A percentile compares a stretch with the other conserved stretches of the same genome.
Conservation (phyloP, 2,329 filamentous ascomycete genomes). For the Penicillium sclerotigenum region DNA sequence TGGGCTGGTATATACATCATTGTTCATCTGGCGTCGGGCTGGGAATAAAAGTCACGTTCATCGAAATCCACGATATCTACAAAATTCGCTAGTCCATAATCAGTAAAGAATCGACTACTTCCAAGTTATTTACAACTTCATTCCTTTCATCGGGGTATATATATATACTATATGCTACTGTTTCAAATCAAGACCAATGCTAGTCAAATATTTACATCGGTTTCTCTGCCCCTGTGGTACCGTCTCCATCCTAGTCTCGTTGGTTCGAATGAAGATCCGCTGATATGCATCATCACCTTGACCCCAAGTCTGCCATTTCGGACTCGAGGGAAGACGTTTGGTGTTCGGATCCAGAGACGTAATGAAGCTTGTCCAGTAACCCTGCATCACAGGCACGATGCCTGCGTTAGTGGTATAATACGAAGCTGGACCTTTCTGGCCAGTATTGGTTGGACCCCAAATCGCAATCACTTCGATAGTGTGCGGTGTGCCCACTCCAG, state of each 20-base stretch:
- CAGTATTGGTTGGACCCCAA: constrained; percentile 60
- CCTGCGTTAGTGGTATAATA: constrained; percentile 57
- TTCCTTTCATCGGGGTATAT: not conserved
- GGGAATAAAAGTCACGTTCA: constrained; percentile 22
- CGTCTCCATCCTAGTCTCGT: constrained; percentile 47
- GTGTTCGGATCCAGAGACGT: constrained; percentile 63
- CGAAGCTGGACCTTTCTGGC: constrained; percentile 50
- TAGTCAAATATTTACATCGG: constrained; percentile 50
- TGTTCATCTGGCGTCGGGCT: constrained; percentile 20
- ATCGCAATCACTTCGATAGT: constrained; percentile 65
- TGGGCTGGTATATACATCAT: constrained; percentile 20
- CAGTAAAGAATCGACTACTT: not conserved
- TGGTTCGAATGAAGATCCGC: constrained; percentile 46
- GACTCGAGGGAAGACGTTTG: constrained; percentile 45
- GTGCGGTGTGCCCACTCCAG: constrained; percentile 64
- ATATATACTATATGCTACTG: constrained; percentile 38
- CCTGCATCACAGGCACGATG: constrained; percentile 61
- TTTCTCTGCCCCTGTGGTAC: constrained; percentile 40
- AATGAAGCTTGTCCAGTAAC: constrained; percentile 74
- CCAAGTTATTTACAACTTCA: not conserved
- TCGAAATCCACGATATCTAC: not conserved
- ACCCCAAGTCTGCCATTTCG: constrained; percentile 52
- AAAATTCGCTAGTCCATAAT: not conserved
- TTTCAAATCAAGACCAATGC: constrained; percentile 48
- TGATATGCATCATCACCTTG: constrained; percentile 27